Percentiles rank a stretch among this genome's conserved stretches.
These are phyloP conservation scores for Metschnikowia orientalis DNA, from an alignment of 805 yeast genomes.

Conservation along the genomic window DNA sequence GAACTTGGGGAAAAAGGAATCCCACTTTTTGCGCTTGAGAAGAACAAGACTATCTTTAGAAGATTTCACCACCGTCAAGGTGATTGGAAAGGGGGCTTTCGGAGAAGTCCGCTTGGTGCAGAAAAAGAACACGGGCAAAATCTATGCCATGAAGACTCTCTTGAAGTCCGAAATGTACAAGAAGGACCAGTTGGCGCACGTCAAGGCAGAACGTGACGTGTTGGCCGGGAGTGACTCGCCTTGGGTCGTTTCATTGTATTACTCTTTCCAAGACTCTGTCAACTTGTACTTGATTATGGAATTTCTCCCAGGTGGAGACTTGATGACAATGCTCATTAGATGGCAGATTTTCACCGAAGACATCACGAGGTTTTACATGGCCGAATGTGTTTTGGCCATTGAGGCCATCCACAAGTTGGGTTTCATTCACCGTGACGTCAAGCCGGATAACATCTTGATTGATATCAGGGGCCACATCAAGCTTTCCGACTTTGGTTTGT, in stretches of 20 bases:
- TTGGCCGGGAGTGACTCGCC: conserved; percentile 86
- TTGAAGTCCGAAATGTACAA: conserved; percentile 90
- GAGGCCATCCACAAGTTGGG: conserved; percentile 92
- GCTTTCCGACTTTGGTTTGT: conserved; percentile 70
- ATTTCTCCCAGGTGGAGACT: conserved; percentile 71
- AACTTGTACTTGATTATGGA: conserved; percentile 78
- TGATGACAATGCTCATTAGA: conserved; percentile 93
- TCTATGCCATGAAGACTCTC: conserved; percentile 90
- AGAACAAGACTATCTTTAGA: conserved; percentile 79
- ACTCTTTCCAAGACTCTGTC: conserved; percentile 75
- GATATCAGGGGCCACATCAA: conserved; percentile 73
- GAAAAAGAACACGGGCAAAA: conserved; percentile 85
- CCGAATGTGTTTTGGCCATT: conserved; percentile 92
- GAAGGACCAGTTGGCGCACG: conserved; percentile 91
- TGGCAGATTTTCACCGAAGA: conserved; percentile 94
- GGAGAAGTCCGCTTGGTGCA: conserved; percentile 96
- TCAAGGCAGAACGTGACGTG: conserved; percentile 93
- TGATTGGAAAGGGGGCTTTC: conserved; percentile 93
- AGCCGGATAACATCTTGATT: conserved; percentile 91
- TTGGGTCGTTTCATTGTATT: conserved; percentile 81
- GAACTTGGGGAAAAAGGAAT: conserved; percentile 82
- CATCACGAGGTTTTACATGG: conserved; percentile 88
- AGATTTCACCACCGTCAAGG: conserved; percentile 86
- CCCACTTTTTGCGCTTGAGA: conserved; percentile 77
- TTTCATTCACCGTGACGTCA: conserved; percentile 94